These are phyloP conservation scores for Chlorella sp. DNA, from an alignment of 139 green algal species.

Conservation along the genomic window DNA sequence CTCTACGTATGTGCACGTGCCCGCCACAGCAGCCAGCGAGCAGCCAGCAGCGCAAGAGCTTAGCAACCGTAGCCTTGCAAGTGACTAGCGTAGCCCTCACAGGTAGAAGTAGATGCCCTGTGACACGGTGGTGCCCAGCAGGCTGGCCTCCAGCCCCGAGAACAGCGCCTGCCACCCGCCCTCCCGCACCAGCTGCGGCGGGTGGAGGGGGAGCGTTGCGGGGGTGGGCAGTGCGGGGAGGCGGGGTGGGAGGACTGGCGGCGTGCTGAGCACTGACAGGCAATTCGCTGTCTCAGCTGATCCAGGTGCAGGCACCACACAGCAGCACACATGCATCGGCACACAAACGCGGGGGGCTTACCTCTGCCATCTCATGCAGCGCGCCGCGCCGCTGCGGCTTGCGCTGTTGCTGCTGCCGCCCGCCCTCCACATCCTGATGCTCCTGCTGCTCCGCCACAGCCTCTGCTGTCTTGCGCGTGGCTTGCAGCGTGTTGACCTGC, in stretches of 20 bases:
- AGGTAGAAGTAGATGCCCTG: slow-evolving; percentile 92
- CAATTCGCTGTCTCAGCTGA: not conserved
- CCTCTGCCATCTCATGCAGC: slow-evolving; percentile 18
- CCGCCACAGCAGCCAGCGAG: too few species aligned
- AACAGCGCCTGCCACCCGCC: slow-evolving; percentile 67
- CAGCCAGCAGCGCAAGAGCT: too few species aligned
- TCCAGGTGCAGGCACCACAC: not conserved
- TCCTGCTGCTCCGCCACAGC: not conserved
- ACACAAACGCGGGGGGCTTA: not conserved
- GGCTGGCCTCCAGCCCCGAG: slow-evolving; percentile 64
- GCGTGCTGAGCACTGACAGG: not conserved
- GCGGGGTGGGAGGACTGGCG: not conserved
- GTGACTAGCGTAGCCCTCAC: too few species aligned
- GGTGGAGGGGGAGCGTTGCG: not conserved
- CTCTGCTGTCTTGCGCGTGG: slow-evolving; percentile 19
- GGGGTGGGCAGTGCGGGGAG: not conserved
- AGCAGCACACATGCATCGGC: not conserved
- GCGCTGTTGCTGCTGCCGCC: not conserved
- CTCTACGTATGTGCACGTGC: too few species aligned
- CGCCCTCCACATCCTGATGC: not conserved
- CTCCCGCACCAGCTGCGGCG: slow-evolving; percentile 45
- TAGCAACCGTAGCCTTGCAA: too few species aligned
- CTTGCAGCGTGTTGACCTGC: slow-evolving; percentile 50
- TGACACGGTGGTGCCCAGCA: slow-evolving; percentile 79
- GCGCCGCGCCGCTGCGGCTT: not conserved